A percentile compares a stretch with the other conserved stretches of the same genome.
Conservation (phyloP, 768 basidiomycete species). For the Trametes elegans region DNA sequence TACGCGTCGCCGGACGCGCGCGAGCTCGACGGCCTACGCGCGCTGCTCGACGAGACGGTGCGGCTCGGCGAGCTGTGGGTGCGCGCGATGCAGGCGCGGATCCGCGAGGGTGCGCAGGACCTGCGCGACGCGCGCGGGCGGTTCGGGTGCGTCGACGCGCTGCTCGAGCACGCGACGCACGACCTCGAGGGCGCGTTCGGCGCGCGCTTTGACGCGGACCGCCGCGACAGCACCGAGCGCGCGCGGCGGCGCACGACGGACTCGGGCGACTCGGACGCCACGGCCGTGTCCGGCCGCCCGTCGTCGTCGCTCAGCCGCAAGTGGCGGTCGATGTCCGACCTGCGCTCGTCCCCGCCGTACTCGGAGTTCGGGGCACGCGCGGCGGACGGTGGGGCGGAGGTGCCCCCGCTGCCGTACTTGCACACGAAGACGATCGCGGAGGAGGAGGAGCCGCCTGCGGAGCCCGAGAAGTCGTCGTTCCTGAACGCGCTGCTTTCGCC, state of each 20-base stretch:
- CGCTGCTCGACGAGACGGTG: conserved; percentile 46
- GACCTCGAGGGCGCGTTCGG: conserved; percentile 46
- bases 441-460: conserved; percentile 5
- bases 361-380: background rate
- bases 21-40: conserved; percentile 43
- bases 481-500: conserved; percentile 19
- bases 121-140: conserved; percentile 45
- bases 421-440: conserved; percentile 13
- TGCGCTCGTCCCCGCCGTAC: conserved; percentile 15
- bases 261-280: conserved; percentile 65
- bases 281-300: conserved; percentile 40
- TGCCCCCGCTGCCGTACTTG: conserved; percentile 1
- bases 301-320: conserved; percentile 15
- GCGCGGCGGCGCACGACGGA: conserved; percentile 47
- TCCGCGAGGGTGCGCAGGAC: conserved; percentile 50
- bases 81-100: conserved; percentile 49
- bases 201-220: conserved; percentile 21
- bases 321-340: conserved; percentile 23
- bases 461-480: conserved; percentile 8
- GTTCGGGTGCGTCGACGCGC: conserved; percentile 41
- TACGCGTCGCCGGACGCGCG: conserved; percentile 23
- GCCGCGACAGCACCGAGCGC: conserved; percentile 18
- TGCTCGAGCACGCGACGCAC: conserved; percentile 43
- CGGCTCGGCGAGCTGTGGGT: conserved; percentile 47
- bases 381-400: background rate